phyloP scores from a whole-genome alignment of 495 filamentous ascomycete species.

The Talaromyces thailandensis region DNA sequence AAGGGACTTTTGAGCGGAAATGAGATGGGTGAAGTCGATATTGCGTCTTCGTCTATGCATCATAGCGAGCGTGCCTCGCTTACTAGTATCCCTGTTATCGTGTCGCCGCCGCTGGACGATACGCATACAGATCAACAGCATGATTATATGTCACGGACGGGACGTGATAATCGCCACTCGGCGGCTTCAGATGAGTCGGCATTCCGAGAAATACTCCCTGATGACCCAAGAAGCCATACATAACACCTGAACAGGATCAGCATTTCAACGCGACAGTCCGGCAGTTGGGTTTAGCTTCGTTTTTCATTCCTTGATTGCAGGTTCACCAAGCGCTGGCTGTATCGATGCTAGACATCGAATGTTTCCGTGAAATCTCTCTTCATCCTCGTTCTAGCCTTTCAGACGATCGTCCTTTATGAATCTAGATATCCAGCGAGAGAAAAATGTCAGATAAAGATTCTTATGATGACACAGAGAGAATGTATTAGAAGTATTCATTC shows the following conservation, averaged over 20 bases:
- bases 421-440: not conserved
- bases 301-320: not conserved
- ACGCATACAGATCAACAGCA: not conserved
- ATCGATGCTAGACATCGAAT: not conserved
- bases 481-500: not conserved
- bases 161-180: not conserved
- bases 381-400: not conserved
- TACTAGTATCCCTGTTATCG: constrained; percentile 1
- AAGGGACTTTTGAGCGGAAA: not conserved
- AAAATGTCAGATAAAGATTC: not conserved
- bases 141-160: not conserved
- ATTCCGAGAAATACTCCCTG: not conserved
- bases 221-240: not conserved
- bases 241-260: not conserved
- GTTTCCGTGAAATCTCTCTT: not conserved
- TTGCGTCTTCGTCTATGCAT: not conserved
- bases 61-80: not conserved
- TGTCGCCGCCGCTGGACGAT: not conserved
- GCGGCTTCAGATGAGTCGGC: not conserved
- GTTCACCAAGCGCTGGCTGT: not conserved
- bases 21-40: not conserved
- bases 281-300: not conserved
- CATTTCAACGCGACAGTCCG: not conserved
- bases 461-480: not conserved
- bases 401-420: not conserved